These are phyloP conservation scores for Baorangia bicolor DNA, from an alignment of 768 basidiomycete genomes.

Conservation along the genomic window DNA sequence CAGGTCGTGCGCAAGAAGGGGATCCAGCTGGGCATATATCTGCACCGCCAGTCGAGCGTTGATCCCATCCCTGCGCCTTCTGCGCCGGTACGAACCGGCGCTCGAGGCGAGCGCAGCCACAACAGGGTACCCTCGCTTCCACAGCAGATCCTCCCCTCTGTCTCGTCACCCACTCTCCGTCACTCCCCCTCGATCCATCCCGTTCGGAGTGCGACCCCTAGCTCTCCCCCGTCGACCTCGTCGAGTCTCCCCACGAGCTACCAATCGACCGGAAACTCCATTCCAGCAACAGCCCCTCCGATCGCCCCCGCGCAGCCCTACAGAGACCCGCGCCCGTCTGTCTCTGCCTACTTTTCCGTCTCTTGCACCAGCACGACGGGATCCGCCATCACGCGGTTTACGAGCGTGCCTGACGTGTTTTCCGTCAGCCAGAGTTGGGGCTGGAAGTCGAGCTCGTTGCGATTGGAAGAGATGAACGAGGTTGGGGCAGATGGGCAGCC, in stretches of 20 bases:
- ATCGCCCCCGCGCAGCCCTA: constrained; percentile 64
- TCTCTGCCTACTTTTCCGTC: constrained; percentile 82
- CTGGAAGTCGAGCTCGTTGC: constrained; percentile 71
- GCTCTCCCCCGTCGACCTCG: constrained; percentile 24
- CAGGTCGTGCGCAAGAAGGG: constrained; percentile 85
- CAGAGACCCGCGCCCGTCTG: constrained; percentile 67
- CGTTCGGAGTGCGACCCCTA: constrained; percentile 47
- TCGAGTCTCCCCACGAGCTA: constrained; percentile 20
- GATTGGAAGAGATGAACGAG: constrained; percentile 49
- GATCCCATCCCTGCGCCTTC: constrained; percentile 79
- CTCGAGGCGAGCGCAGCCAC: constrained; percentile 25
- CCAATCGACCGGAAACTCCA: constrained; percentile 20
- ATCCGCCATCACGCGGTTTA: constrained; percentile 77
- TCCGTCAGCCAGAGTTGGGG: constrained; percentile 89
- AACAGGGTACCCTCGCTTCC: constrained; percentile 33
- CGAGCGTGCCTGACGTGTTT: constrained; percentile 84
- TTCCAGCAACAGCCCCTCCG: constrained; percentile 45
- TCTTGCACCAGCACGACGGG: constrained; percentile 81
- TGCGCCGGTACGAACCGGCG: constrained; percentile 41
- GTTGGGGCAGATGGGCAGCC: constrained; percentile 33
- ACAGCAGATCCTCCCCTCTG: constrained; percentile 29
- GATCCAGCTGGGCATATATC: constrained; percentile 81
- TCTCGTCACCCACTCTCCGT: constrained; percentile 32
- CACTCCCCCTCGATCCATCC: constrained; percentile 48
- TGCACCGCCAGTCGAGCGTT: constrained; percentile 80